These are phyloP conservation scores for Cenchrus americanus DNA, from an alignment of 176 grass and related monocot genomes.

Conservation along the genomic window DNA sequence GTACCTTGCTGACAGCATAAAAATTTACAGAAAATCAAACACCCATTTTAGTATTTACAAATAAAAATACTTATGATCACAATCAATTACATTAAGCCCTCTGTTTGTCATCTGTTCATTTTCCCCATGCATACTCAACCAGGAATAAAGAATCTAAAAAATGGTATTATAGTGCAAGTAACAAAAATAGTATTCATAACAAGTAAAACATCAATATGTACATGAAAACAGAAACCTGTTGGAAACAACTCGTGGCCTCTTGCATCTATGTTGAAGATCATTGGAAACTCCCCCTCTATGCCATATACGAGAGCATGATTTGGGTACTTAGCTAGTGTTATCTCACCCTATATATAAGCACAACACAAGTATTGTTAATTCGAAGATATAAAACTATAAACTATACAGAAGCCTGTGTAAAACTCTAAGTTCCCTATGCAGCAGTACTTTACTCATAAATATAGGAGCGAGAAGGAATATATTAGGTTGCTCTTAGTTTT, in stretches of 20 bases:
- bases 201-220: conserved; percentile 26
- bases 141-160: conserved; percentile 20
- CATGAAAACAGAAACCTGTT: conserved; percentile 62
- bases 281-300: conserved; percentile 77
- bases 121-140: not conserved
- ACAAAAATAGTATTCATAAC: conserved; percentile 5
- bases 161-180: conserved; percentile 2
- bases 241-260: conserved; percentile 84
- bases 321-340: conserved; percentile 83
- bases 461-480: not conserved
- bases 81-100: conserved; percentile 8
- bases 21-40: not conserved
- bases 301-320: conserved; percentile 84
- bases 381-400: not conserved
- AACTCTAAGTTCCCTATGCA: not conserved
- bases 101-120: conserved; percentile 6
- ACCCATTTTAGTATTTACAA: not conserved
- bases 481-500: too few relatives aligned
- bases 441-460: not conserved
- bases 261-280: conserved; percentile 91
- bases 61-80: conserved; percentile 8
- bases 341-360: conserved; percentile 62
- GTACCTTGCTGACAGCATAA: not conserved
- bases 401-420: not conserved
- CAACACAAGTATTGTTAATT: not conserved